Percentiles rank a stretch among this genome's conserved stretches.
Conservation (phyloP, 73 alveolate genomes). For the Breviolum minutum region DNA sequence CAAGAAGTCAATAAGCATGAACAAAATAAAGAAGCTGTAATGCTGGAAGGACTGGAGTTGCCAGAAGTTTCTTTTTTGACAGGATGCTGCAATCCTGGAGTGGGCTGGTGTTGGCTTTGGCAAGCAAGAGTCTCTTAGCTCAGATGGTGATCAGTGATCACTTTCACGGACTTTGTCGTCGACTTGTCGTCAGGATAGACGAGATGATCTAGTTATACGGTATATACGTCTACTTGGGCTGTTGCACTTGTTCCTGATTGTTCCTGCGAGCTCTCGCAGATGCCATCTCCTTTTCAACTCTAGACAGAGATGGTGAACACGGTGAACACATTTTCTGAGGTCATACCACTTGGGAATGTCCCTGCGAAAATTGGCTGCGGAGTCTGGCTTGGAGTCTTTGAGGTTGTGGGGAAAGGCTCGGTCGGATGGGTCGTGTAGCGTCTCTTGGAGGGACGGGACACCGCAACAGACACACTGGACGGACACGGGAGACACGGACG, state of each 20-base stretch:
- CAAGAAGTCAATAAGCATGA: background rate
- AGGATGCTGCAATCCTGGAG: constrained; percentile 93
- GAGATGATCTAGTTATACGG: background rate
- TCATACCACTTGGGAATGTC: constrained; percentile 88
- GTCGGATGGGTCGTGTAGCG: background rate
- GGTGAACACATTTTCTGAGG: constrained; percentile 9
- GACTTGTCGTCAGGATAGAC: background rate
- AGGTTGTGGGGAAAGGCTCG: constrained; percentile 93
- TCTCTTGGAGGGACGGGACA: background rate
- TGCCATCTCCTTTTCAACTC: background rate
- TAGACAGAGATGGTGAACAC: background rate
- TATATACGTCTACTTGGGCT: too few species aligned
- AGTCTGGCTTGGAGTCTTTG: constrained; percentile 79
- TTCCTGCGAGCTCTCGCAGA: too few species aligned
- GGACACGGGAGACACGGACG: too few species aligned
- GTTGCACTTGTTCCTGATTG: too few species aligned
- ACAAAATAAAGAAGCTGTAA: background rate
- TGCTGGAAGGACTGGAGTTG: too few species aligned
- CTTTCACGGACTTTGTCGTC: background rate
- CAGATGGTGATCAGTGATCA: background rate
- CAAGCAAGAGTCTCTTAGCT: constrained; percentile 70
- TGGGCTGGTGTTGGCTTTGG: constrained; percentile 95
- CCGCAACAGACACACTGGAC: background rate
- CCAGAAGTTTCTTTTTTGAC: background rate
- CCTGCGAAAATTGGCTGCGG: constrained; percentile 59